Base-by-base conservation (phyloP, 805 yeast genomes). In the Sugiyamaella marilandica region DNA sequence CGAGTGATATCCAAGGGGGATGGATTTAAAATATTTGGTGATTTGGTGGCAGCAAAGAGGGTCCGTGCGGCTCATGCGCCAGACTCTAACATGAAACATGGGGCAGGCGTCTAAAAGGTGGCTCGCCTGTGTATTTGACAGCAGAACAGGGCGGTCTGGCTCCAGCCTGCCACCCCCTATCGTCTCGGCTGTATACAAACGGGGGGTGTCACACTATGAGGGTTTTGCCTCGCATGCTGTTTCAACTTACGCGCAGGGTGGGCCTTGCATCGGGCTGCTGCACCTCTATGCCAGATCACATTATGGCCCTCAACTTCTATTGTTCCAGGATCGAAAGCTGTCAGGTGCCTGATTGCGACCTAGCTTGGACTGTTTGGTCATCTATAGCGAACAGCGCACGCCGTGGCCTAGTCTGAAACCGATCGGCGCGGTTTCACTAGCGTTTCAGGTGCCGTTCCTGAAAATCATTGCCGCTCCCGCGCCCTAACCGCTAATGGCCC, bases 1-100 rank as follows among this genome's bases (percentile, higher is more conserved):
- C 43, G 43, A 39, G 21, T 39, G 43, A 4, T 39, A 39, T 39
- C 43, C 43, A 39, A 39, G 43, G 43, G 43, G 43, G 19, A 24
- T 39, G 43, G 19, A 24, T 39, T 13, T 16, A 39, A 39, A 16
- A 14, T 16, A 19, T n/a, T 3, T 4, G 19, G 43, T 39, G 24
- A 24, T 16, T 19, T 39, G 43, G 37, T 34, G 43, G 43, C 19
- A 19, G 43, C 24, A 39, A 19, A 19, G 5, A n/a, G 19, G n/a
- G 43, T 5, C 21, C 7, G 19, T 19, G 43, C 43, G 43, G 43
- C 43, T 39, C 43, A 39, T 39, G 43, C 43, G 19, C 2, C 5
- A 9, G 11, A 4, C 24, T 39, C 13, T 21, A 39, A 39, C 43
- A 16, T 39, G 43, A 39, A 39, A 39, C 43, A 39, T 39, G 43